Percentiles rank a stretch among this genome's conserved stretches.
Conservation (phyloP, 2,329 filamentous ascomycete genomes). For the Capronia epimyces region DNA sequence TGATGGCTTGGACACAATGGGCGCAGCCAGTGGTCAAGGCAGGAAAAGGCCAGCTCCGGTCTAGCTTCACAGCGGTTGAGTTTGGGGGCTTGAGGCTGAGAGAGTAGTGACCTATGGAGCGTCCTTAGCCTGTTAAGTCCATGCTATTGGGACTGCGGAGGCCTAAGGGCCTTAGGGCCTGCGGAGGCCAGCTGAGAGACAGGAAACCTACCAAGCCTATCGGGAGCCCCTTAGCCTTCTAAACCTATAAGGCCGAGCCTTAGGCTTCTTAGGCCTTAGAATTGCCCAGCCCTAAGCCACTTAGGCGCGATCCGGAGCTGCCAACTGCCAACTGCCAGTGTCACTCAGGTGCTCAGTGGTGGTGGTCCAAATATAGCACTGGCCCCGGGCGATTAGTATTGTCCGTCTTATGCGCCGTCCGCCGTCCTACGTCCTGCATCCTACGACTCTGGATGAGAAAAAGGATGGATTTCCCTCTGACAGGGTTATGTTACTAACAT, state of each 20-base stretch:
- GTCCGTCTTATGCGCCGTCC: not conserved
- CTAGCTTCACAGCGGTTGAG: not conserved
- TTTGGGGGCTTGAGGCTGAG: not conserved
- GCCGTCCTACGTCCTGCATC: no score
- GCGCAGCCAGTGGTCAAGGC: not conserved
- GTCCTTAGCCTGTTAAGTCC: no score
- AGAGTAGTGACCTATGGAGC: no score
- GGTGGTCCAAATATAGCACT: slow-evolving; percentile 1
- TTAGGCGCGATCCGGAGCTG: not conserved
- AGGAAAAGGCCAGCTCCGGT: not conserved
- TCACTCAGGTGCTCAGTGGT: no score
- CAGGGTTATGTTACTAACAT: not conserved
- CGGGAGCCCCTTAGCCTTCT: no score
- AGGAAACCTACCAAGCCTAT: no score
- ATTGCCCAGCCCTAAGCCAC: not conserved
- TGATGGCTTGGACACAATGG: not conserved
- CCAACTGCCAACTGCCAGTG: not conserved
- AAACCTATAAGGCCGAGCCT: no score
- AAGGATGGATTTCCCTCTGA: not conserved
- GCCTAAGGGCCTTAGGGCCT: no score
- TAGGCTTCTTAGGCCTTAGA: no score
- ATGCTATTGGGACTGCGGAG: no score
- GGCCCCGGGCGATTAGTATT: not conserved
- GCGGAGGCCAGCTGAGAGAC: no score
- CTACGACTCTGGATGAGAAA: not conserved